phyloP scores from a whole-genome alignment of 257 asterid genomes.

The Euphrasia confusa region DNA sequence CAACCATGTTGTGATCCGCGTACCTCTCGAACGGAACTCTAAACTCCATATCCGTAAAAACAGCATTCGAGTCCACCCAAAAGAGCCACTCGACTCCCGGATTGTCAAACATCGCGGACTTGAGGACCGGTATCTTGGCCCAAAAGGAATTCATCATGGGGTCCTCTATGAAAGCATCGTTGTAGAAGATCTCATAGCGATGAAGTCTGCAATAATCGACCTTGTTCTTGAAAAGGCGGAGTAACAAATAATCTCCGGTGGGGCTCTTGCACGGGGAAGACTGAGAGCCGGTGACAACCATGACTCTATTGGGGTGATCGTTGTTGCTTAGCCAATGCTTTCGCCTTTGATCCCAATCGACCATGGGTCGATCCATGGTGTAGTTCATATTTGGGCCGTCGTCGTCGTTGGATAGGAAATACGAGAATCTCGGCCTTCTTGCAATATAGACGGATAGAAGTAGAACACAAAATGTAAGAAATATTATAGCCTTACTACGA shows the following conservation, averaged over 20 bases:
- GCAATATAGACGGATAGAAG: too few species aligned
- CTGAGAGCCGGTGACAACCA: slow-evolving; percentile 78
- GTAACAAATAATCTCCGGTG: slow-evolving; percentile 61
- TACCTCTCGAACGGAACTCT: slow-evolving; percentile 57
- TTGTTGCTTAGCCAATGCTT: background rate
- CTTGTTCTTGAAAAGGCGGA: slow-evolving; percentile 72
- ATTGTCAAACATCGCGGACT: slow-evolving; percentile 80
- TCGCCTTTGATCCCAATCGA: too few species aligned
- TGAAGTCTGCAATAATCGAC: slow-evolving; percentile 72
- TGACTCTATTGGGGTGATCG: slow-evolving; percentile 23
- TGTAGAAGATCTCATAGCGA: slow-evolving; percentile 67
- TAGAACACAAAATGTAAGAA: too few species aligned
- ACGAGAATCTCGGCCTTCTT: too few species aligned
- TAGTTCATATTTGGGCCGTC: too few species aligned
- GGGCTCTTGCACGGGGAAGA: slow-evolving; percentile 64
- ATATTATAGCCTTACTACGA: too few species aligned
- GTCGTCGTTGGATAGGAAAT: too few species aligned
- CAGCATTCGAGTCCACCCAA: slow-evolving; percentile 95
- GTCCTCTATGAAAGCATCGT: slow-evolving; percentile 53
- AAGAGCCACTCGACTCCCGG: slow-evolving; percentile 91
- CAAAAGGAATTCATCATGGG: slow-evolving; percentile 67
- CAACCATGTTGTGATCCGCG: slow-evolving; percentile 51
- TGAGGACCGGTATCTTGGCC: slow-evolving; percentile 67
- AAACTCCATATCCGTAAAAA: slow-evolving; percentile 83
- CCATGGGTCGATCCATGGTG: too few species aligned